Base-by-base conservation (phyloP, 2,329 filamentous ascomycete genomes). In the Aspergillus neoniger region DNA sequence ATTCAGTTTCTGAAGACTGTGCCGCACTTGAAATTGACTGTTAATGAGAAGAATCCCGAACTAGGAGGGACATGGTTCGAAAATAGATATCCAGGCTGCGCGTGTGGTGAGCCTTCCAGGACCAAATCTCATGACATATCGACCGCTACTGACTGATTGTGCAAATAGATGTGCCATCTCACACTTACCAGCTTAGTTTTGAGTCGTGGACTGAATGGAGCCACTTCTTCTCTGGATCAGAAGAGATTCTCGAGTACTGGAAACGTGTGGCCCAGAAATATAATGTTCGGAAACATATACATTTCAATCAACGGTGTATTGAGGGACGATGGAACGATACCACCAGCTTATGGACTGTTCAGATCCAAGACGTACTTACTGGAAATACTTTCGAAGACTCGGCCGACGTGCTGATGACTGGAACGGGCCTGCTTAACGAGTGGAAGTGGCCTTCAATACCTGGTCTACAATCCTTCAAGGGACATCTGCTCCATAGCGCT, bases 61-160 rank as follows among this genome's bases (percentile, higher is more conserved):
- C 30, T 58, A 12, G 55, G 55, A 15, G 55, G 55, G 10, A 58
- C 55, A 14, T 58, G 55, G 55, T 57, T 49, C 17, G 55, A 57
- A 25, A 57, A 57, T 2, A 39, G 30, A 28, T 57, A 57, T 14
- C 55, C 55, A 8, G 44, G 55, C 6, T 57, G 55, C 38, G 55
- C 55, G 19, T 57, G 55, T 39, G 55, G 55, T 57, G 17, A 9
- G 41, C 5, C 21, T 57, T 2, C 1, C 38, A 12, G 4, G 28
- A 30, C 3, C 38, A 0, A 15, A 15, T 7, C 38, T 17, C 0
- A 15, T 15, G 2, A 7, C 0, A 0, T 17, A 17, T 0, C 5
- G 17, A 39, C 38, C 14, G 0, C 17, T 3, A 39, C n/a, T 39
- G 38, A 39, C 5, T 39, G 4, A 19, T 8, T 49, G 15, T 28